Evolutionary conservation across 2,329 filamentous ascomycete genomes (phyloP).

Genomic region (Xylariaceae sp.): DNA sequence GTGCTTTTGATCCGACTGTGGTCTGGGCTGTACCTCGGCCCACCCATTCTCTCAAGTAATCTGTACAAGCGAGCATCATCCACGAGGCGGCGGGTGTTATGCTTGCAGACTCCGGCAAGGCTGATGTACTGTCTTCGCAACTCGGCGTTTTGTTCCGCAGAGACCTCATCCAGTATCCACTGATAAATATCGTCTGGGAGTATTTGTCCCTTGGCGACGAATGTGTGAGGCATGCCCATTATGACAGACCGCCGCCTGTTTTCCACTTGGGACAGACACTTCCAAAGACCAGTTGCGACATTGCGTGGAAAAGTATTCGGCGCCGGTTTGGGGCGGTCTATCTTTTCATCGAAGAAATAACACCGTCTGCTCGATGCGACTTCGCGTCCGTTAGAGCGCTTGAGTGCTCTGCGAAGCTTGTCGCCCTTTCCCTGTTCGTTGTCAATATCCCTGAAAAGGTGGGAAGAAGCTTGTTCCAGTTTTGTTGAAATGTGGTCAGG

Average conservation of each 20-base stretch:
- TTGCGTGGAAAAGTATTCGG: conserved; percentile 34
- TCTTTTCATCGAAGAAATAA: conserved; percentile 45
- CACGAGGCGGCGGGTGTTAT: conserved; percentile 41
- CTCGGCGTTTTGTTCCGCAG: conserved; percentile 47
- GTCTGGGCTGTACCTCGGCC: conserved; percentile 40
- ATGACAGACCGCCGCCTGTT: conserved; percentile 54
- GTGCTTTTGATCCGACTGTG: conserved; percentile 22
- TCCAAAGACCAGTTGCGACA: conserved; percentile 39
- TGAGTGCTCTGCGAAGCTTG: conserved; percentile 40
- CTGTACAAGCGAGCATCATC: conserved; percentile 40
- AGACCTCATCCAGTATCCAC: conserved; percentile 61
- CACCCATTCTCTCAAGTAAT: conserved; percentile 57
- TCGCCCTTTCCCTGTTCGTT: conserved; percentile 24
- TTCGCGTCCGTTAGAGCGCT: conserved; percentile 40
- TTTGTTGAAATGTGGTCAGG: conserved; percentile 32
- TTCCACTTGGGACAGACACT: conserved; percentile 42
- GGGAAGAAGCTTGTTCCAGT: conserved; percentile 41
- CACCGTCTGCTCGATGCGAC: conserved; percentile 33
- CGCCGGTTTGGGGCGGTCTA: conserved; percentile 23
- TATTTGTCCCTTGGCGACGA: conserved; percentile 38
- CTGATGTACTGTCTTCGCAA: conserved; percentile 57
- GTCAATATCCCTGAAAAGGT: conserved; percentile 30
- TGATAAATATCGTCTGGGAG: conserved; percentile 60
- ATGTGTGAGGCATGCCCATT: conserved; percentile 55
- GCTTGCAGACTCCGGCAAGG: conserved; percentile 42